phyloP scores from a whole-genome alignment of 768 basidiomycete species.

The Rhodotorula babjevae region DNA sequence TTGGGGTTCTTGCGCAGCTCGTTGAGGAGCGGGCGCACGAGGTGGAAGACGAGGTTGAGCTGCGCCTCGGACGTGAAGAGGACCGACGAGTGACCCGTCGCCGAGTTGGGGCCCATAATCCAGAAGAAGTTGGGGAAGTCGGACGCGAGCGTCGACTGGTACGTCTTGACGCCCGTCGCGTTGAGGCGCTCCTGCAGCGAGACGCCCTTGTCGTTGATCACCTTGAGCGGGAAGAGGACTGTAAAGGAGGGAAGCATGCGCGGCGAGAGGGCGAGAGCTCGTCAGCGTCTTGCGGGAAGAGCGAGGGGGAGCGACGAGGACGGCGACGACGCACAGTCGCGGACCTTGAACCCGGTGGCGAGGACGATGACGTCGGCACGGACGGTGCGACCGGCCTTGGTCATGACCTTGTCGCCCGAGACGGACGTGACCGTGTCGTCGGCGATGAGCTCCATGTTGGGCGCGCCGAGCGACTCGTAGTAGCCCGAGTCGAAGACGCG shows the following conservation, averaged over 20 bases:
- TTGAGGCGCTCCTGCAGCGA: slow-evolving; percentile 34
- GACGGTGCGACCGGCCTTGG: slow-evolving; percentile 25
- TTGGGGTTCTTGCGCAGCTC: slow-evolving; percentile 9
- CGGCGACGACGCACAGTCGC: slow-evolving; percentile 20
- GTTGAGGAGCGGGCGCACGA: slow-evolving; percentile 6
- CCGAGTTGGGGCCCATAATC: slow-evolving; percentile 41
- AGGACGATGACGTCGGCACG: slow-evolving; percentile 42
- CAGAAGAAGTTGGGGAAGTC: slow-evolving; percentile 38
- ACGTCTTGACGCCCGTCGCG: slow-evolving; percentile 27
- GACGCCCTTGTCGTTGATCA: slow-evolving; percentile 37
- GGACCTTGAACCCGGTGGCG: slow-evolving; percentile 38
- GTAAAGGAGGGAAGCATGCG: background rate
- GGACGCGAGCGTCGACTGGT: slow-evolving; percentile 21
- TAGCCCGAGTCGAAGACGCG: slow-evolving; percentile 42
- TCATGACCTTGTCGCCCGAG: slow-evolving; percentile 29
- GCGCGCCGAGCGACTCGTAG: slow-evolving; percentile 28
- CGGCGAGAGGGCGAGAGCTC: no score
- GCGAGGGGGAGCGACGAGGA: background rate
- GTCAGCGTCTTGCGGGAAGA: background rate
- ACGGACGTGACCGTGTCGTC: slow-evolving; percentile 30
- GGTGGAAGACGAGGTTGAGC: slow-evolving; percentile 12
- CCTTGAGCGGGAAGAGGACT: slow-evolving; percentile 35
- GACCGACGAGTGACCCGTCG: slow-evolving; percentile 41
- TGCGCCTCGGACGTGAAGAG: slow-evolving; percentile 40
- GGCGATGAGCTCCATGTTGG: slow-evolving; percentile 36